These are phyloP conservation scores for Pulicaria dysenterica DNA, from an alignment of 129 eudicot species.

Conservation along the genomic window DNA sequence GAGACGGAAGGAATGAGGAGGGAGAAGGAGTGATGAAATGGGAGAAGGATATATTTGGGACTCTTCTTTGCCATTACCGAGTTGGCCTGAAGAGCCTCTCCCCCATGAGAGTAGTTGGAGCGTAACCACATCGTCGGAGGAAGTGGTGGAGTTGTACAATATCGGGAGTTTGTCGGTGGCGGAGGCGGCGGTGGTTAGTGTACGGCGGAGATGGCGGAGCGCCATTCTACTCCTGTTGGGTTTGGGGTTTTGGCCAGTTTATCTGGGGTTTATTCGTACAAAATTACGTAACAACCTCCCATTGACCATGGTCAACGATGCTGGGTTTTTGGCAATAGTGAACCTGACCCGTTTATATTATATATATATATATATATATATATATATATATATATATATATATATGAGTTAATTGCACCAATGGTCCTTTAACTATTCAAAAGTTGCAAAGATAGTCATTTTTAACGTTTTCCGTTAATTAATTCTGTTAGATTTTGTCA, in stretches of 20 bases:
- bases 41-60: constrained; percentile 67
- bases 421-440: too few species aligned
- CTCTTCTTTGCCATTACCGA: constrained; percentile 72
- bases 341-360: too few species aligned
- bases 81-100: constrained; percentile 92
- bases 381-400: too few species aligned
- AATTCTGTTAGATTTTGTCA: too few species aligned
- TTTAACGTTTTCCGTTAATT: too few species aligned
- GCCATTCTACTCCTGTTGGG: constrained; percentile 35
- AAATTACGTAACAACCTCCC: too few species aligned
- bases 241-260: constrained; percentile 29
- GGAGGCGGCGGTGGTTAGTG: constrained; percentile 39
- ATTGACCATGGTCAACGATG: too few species aligned
- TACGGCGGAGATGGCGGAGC: constrained; percentile 39
- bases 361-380: too few species aligned
- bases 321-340: too few species aligned
- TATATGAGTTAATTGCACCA: too few species aligned
- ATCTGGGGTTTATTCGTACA: constrained; percentile 13
- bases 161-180: constrained; percentile 34
- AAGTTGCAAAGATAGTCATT: too few species aligned
- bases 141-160: constrained; percentile 28
- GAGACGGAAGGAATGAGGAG: constrained; percentile 37
- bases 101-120: constrained; percentile 92
- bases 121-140: constrained; percentile 26
- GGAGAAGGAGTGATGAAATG: constrained; percentile 48